Evolutionary conservation across 768 basidiomycete species (phyloP).

Genomic region (Boletus fagicola): DNA sequence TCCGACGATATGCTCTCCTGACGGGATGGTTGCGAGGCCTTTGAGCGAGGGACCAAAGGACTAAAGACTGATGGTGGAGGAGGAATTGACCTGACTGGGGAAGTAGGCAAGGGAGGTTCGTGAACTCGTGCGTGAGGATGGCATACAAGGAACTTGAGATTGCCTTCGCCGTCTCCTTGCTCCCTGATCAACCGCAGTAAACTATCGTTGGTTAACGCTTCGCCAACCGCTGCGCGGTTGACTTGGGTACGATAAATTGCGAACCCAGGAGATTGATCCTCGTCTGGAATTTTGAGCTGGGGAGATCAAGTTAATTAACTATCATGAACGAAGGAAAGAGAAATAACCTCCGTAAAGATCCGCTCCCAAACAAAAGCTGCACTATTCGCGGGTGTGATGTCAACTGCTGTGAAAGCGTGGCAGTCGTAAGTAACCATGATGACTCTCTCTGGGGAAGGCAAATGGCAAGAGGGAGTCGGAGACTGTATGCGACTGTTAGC

Average conservation of each 20-base stretch:
- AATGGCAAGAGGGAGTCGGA: conserved; percentile 30
- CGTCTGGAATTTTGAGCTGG: conserved; percentile 79
- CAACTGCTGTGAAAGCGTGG: conserved; percentile 71
- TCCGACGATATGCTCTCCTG: conserved; percentile 72
- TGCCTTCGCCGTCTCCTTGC: conserved; percentile 72
- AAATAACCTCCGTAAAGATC: conserved; percentile 72
- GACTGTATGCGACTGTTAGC: conserved; percentile 24
- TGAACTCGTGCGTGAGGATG: conserved; percentile 61
- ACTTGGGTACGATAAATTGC: conserved; percentile 89
- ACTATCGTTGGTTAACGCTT: conserved; percentile 66
- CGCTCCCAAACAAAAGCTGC: conserved; percentile 74
- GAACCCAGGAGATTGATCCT: conserved; percentile 67
- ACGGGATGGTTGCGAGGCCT: conserved; percentile 51
- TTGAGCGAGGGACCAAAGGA: conserved; percentile 51
- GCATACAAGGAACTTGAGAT: conserved; percentile 82
- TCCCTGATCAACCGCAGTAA: conserved; percentile 71
- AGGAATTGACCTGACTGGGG: conserved; percentile 46
- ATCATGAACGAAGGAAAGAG: neutral
- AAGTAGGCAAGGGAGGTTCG: conserved; percentile 42
- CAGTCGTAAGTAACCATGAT: conserved; percentile 77
- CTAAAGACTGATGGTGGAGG: conserved; percentile 48
- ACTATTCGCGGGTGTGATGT: conserved; percentile 62
- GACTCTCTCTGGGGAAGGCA: conserved; percentile 32
- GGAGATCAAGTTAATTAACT: conserved; percentile 4
- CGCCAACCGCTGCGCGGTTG: conserved; percentile 71